phyloP scores from a whole-genome alignment of 1,284 basidiomycete genomes.

The Ceratorhiza oryzae-sativae region DNA sequence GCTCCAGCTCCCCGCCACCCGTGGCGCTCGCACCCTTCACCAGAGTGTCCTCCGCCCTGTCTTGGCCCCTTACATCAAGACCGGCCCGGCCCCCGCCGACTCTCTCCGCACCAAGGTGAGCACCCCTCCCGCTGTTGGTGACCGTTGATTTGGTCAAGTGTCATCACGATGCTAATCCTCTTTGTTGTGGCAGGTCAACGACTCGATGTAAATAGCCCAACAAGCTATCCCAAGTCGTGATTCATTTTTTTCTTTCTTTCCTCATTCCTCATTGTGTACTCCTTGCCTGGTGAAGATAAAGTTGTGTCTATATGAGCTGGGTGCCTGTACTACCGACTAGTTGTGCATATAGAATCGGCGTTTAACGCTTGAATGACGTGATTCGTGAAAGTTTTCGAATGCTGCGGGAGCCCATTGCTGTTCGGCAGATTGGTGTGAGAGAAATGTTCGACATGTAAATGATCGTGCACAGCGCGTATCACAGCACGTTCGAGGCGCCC shows the following conservation, averaged over 20 bases:
- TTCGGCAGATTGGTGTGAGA: too few relatives aligned
- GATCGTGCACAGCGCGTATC: neutral
- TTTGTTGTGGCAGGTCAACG: conserved; percentile 20
- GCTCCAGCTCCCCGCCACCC: conserved; percentile 80
- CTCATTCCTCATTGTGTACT: conserved; percentile 1
- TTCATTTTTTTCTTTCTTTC: conserved; percentile 12
- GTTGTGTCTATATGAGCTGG: conserved; percentile 20
- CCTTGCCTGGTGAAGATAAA: conserved; percentile 13
- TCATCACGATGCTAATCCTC: neutral
- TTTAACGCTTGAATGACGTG: neutral
- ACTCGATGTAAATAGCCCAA: conserved; percentile 24
- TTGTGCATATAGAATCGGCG: conserved; percentile 33
- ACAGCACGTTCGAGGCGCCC: too few relatives aligned
- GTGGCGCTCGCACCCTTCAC: conserved; percentile 41
- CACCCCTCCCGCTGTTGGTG: conserved; percentile 22
- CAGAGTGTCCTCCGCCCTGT: conserved; percentile 41
- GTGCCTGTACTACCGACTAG: conserved; percentile 26
- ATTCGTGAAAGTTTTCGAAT: neutral
- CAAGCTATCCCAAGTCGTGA: neutral
- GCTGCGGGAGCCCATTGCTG: neutral
- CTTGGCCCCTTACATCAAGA: conserved; percentile 38
- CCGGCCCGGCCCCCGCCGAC: conserved; percentile 33
- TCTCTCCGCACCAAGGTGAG: conserved; percentile 38
- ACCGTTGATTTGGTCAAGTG: neutral
- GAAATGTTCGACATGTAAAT: neutral